Evolutionary conservation across 768 basidiomycete species (phyloP).

Genomic region (Favolaschia claudopus): DNA sequence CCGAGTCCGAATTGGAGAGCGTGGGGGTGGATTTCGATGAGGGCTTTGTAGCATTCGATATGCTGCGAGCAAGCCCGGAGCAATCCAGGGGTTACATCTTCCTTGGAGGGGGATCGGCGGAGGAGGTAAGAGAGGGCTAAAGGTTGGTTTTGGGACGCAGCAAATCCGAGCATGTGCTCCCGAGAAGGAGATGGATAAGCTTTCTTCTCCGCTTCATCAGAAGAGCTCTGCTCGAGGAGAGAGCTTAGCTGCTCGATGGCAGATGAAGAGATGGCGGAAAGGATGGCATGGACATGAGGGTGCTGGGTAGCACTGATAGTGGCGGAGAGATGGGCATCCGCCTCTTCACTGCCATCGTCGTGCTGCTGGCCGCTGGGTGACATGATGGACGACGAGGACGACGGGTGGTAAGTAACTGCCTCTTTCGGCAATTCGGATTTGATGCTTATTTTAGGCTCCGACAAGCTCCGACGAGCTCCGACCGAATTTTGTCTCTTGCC

Average conservation of each 20-base stretch:
- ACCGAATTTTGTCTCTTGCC: no score
- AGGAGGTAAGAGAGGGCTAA: not conserved
- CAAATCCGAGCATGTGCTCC: not conserved
- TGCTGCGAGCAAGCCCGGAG: not conserved
- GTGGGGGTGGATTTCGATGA: constrained; percentile 11
- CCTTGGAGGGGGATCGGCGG: not conserved
- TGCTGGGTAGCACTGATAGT: no score
- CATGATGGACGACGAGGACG: no score
- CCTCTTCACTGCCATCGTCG: no score
- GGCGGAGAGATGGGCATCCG: no score
- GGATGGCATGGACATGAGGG: not conserved
- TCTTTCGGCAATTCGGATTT: no score
- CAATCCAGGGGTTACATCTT: not conserved
- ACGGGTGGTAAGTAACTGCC: no score
- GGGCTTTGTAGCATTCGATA: constrained; percentile 6
- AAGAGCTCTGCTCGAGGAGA: not conserved
- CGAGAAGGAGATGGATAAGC: not conserved
- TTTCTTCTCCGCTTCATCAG: not conserved
- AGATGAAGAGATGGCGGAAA: not conserved
- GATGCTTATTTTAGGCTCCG: no score
- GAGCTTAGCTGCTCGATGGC: not conserved
- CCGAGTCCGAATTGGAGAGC: constrained; percentile 12
- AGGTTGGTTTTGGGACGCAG: not conserved
- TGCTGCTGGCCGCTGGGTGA: no score
- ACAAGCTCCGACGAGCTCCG: no score